A percentile compares a stretch with the other conserved stretches of the same genome.
Evolutionary conservation across 2,329 filamentous ascomycete genomes (phyloP).

Genomic region (Cercospora sp.): DNA sequence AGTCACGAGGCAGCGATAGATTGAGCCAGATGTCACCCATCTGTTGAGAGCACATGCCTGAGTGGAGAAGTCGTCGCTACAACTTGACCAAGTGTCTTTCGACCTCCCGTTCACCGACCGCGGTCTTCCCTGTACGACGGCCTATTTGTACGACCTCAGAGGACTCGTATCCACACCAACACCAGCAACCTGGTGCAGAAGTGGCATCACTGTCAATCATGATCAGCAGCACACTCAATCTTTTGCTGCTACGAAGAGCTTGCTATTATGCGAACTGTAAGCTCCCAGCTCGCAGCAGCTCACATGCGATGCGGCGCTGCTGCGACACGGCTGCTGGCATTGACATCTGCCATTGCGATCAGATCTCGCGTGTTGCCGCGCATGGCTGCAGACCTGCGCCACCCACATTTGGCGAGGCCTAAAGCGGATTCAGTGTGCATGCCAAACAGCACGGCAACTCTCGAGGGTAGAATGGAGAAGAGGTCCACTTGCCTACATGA

Average conservation of each 20-base stretch:
- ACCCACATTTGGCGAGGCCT: constrained; percentile 16
- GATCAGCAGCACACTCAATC: constrained; percentile 10
- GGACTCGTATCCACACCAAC: constrained; percentile 19
- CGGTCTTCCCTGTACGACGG: constrained; percentile 23
- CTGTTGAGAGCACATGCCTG: constrained; percentile 16
- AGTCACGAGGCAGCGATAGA: background rate
- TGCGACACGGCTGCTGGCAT: constrained; percentile 18
- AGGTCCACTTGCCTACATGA: constrained; percentile 15
- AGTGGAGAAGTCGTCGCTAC: constrained; percentile 26
- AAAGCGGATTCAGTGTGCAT: constrained; percentile 23
- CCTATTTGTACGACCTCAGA: constrained; percentile 11
- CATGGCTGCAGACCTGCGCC: constrained; percentile 26
- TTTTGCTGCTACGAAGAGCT: background rate
- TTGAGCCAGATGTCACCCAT: constrained; percentile 15
- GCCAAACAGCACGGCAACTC: constrained; percentile 22
- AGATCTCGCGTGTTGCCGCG: constrained; percentile 24
- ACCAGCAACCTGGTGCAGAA: constrained; percentile 24
- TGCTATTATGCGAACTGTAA: background rate
- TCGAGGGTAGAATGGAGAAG: constrained; percentile 19
- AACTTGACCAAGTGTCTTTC: constrained; percentile 18
- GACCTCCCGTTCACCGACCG: constrained; percentile 4
- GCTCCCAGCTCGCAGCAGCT: background rate
- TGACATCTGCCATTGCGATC: constrained; percentile 27
- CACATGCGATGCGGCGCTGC: constrained; percentile 1
- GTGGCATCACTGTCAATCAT: constrained; percentile 21